Evolutionary conservation across 257 asterid species (phyloP), one percentile per base, ranked within the genome.

Genomic region (Solanum gracilifrons): DNA sequence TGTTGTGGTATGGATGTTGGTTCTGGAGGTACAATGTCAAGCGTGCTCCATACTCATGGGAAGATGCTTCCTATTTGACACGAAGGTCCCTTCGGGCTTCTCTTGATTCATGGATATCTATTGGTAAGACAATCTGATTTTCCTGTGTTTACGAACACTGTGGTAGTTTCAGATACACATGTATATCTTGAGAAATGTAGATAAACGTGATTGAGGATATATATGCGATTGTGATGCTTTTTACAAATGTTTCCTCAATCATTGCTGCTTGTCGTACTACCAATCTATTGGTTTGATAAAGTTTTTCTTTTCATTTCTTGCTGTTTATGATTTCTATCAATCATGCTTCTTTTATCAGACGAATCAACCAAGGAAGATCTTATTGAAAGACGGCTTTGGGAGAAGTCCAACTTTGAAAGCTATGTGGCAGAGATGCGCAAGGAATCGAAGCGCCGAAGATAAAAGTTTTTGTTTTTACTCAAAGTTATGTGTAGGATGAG

Each of bases 391-490:
- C 98, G 95, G 29, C 93, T 95, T 21, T 96, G 98, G 99, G 93
- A 94, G 85, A 96, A 92, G 90, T 82, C 94, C 91, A 96, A 96
- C 94, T 71, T 96, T 88, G 95, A 94, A 87, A 94, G 90, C 90
- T 94, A 95, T 92, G 74, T 90, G 86, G 93, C 94, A 16, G 99
- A 94, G 91, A 91, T 93, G 96, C 92, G 98, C 76, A 95, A 94
- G 92, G 99, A 96, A 92, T 95, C 98, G 12, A 96, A 94, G 89
- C 98, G 98, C 68, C 93, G 98, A 89, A 93, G 98, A 92, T 96
- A 92, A 90, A 83, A 13, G 48, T 82, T 46, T 13, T 27, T 48
- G 3, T 37, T 27, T 48, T 13, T 76, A 48, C 84, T 48, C 82
- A 58, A 48, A 23, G 31, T 25, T 13, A 18, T 16, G 69, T 43